Base-by-base conservation (phyloP, 495 filamentous ascomycete genomes). In the Penicillium taxi region DNA sequence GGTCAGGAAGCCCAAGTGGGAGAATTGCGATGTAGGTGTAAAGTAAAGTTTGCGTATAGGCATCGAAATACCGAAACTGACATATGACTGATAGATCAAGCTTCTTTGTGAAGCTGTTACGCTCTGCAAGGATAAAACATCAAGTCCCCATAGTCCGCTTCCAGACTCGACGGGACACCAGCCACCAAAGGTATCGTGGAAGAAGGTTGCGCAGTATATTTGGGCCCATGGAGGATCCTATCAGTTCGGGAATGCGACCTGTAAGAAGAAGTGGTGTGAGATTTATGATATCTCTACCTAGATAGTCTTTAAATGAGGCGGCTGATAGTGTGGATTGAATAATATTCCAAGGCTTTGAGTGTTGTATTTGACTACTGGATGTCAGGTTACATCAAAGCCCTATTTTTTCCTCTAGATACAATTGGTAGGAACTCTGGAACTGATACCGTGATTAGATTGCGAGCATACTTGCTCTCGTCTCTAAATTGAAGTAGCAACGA, bases 241-340 rank as follows among this genome's bases (percentile, higher is more conserved):
- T 54, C 73, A 69, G 29, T 96, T 94, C 56, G 87, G 86, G 1
- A 80, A 87, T 55, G 78, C 84, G 2, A 94, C 88, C 0, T 90
- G 84, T 50, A 86, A 86, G 56, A 93, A 86, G 67, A 84, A 86
- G 52, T 96, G 63, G 63, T 66, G 55, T 34, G 61, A 65, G 39
- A 48, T 66, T 9, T 47, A 62, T 39, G 35, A 36, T 2, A 37
- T 59, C 19, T n/a, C n/a, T n/a, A n/a, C n/a, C n/a, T n/a, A n/a
- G n/a, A n/a, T n/a, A n/a, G n/a, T n/a, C n/a, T n/a, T n/a, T n/a
- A n/a, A n/a, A n/a, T n/a, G n/a, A n/a, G n/a, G n/a, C n/a, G n/a
- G n/a, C n/a, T n/a, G n/a, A n/a, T n/a, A n/a, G 22, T 24, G 22
- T 24, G 22, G 22, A 24, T 2, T 8, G 6, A 13, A 29, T 16